Base-by-base conservation (phyloP, 1,139 yeast species). In the Eremothecium sinecaudum region DNA sequence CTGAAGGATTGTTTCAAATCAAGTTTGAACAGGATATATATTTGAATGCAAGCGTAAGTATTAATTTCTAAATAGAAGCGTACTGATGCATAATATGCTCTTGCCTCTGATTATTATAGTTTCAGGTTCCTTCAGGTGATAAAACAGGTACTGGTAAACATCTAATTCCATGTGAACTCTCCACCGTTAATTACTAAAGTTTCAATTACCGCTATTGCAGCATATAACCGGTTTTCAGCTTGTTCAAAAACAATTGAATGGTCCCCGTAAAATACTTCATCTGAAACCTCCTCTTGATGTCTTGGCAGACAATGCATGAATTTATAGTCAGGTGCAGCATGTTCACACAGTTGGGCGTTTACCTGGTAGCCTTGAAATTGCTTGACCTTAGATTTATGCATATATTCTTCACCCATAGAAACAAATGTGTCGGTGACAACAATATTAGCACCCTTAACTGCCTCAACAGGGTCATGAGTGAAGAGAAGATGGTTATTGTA, bases 271-370 rank as follows among this genome's bases (percentile, higher is more conserved):
- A 90, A 90, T 2, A 90, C 92, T 29, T 81, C 94, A 58, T 90
- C 98, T 27, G 76, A 70, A 28, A 90, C 98, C 62, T 90, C 98
- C 59, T 87, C 96, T 20, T 73, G 71, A 49, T 90, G 94, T 63
- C 98, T 79, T 43, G 98, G 98, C 48, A 90, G 69, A 61, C 98
- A 90, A 58, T 90, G 98, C 96, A 90, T 86, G 60, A 90, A 90
- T 56, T 75, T 82, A 82, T 90, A 86, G 55, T 74, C 63, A 19
- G 69, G 55, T 42, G 71, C 70, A 18, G 87, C 90, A 7, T 72
- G 54, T 5, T 51, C 39, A 18, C 81, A 73, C 66, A 87, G 66
- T 24, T 75, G 75, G 20, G 66, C 59, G 23, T 86, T 78, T 42
- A 90, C 79, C 62, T 84, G 95, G 66, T 77, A 90, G 2, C 94